Evolutionary conservation across 495 filamentous ascomycete genomes (phyloP).

Genomic region (Bryoglossum gracile): DNA sequence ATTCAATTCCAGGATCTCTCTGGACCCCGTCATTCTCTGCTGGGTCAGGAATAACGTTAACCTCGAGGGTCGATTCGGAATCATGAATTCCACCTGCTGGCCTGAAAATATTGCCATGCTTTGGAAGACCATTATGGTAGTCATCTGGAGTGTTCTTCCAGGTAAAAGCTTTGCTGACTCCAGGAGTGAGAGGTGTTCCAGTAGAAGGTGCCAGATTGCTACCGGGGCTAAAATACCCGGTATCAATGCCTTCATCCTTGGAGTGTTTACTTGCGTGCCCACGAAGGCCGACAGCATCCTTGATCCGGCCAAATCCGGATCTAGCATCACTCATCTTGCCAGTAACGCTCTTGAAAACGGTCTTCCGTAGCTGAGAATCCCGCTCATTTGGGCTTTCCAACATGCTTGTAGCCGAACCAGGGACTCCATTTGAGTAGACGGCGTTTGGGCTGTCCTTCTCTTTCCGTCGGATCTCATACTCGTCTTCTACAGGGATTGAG

Average conservation of each 20-base stretch:
- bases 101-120: conserved; percentile 22
- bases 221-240: conserved; percentile 13
- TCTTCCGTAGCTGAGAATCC: conserved; percentile 58
- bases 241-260: conserved; percentile 15
- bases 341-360: conserved; percentile 71
- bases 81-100: conserved; percentile 7
- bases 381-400: conserved; percentile 47
- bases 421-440: conserved; percentile 28
- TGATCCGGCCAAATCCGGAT: conserved; percentile 75
- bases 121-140: conserved; percentile 36
- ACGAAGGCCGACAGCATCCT: conserved; percentile 64
- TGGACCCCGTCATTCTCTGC: neutral
- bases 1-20: conserved; percentile 11
- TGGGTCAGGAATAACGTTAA: neutral
- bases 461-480: conserved; percentile 31
- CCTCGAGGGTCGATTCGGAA: conserved; percentile 16
- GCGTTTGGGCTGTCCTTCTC: conserved; percentile 34
- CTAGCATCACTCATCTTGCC: conserved; percentile 76
- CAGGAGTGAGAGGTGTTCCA: conserved; percentile 10
- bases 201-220: conserved; percentile 9
- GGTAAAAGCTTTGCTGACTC: conserved; percentile 37
- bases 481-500: conserved; percentile 41
- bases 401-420: conserved; percentile 34
- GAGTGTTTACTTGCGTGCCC: conserved; percentile 42
- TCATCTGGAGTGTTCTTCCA: conserved; percentile 51